Evolutionary conservation across 2,329 filamentous ascomycete species (phyloP), one percentile per base, ranked within the genome.

Genomic region (Ophiostoma perfectum): DNA sequence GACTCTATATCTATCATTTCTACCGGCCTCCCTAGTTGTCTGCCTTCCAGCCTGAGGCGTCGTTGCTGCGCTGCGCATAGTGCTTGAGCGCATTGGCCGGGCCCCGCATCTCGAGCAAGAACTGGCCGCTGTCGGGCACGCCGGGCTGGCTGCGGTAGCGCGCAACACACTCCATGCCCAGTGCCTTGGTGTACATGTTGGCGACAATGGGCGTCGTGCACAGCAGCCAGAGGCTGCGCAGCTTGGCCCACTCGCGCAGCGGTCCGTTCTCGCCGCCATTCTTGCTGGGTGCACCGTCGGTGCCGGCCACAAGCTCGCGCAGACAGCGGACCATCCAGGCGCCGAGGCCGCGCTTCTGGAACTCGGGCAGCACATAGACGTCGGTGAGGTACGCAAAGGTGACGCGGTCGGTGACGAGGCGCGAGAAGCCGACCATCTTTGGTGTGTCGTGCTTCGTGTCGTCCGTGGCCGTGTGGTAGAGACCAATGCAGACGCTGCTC

Each of bases 311-410:
- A 16, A 69, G 36, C 72, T 90, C 86, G 71, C 85, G 82, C 69
- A 89, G 77, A 72, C 84, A 87, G 5, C 79, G 76, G 75, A 90
- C 83, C 74, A 91, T 77, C 87, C 88, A 91, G 60, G 79, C 83
- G 3, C 86, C 89, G 1, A 92, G 79, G 0, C 89, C 88, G 9
- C 81, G 79, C 4, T 84, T 82, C 74, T 89, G 87, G 73, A 86
- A 84, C 52, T 83, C 80, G 0, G 83, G 80, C 2, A 86, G 75
- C 36, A 91, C 80, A 75, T 89, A 91, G 27, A 91, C 86, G 73
- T 91, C 89, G 39, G 88, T 89, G 67, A 90, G 77, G 73, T 90
- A 92, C 45, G 84, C 87, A 72, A 91, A 86, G 0, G 88, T 89
- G 64, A 86, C 82, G 73, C 85, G 83, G 76, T 92, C 90, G 8